Evolutionary conservation across 495 filamentous ascomycete species (phyloP), one percentile per base, ranked within the genome.

Genomic region (Penicillium goetzii): DNA sequence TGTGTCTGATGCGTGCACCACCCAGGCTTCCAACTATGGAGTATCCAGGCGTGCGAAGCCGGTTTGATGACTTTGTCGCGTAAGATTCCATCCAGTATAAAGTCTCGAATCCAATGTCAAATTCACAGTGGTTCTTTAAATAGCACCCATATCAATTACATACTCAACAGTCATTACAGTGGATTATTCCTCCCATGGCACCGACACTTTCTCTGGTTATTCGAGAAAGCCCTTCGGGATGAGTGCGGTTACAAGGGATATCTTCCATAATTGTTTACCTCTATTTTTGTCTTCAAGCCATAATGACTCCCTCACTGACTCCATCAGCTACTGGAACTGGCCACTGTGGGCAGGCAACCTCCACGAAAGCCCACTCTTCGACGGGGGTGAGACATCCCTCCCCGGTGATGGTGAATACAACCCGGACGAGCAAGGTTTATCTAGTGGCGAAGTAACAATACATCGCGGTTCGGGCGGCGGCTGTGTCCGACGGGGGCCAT

Each of bases 191-290:
- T 90, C 28, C 73, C 84, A 0, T 91, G 88, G 87, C 89, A 93
- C 64, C 80, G 90, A 21, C 86, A 85, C 58, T 90, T 86, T 65
- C 70, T 83, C 26, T 80, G 76, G 58, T 71, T 80, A 3, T 90
- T 83, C 72, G 89, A 92, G 70, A 80, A 81, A 59, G 85, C 88
- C 3, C 77, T 92, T 17, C 77, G 79, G 11, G 81, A 87, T 4
- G 89, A 92, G 67, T 92, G 90, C 66, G 85, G 85, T 28, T 91
- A 90, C 65, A 80, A 61, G 0, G 88, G 86, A 14, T 74, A 74
- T 57, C 81, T 85, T 1, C 73, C 73, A 66, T 75, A 32, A 49
- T 68, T 34, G 15, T 21, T 34, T 40, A 17, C 15, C 1, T 40
- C 4, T 40, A 40, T 36, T 19, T 36, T 8, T 34, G 4, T 47